phyloP scores from a whole-genome alignment of 2,329 filamentous ascomycete species.

The Seiridium cupressi region DNA sequence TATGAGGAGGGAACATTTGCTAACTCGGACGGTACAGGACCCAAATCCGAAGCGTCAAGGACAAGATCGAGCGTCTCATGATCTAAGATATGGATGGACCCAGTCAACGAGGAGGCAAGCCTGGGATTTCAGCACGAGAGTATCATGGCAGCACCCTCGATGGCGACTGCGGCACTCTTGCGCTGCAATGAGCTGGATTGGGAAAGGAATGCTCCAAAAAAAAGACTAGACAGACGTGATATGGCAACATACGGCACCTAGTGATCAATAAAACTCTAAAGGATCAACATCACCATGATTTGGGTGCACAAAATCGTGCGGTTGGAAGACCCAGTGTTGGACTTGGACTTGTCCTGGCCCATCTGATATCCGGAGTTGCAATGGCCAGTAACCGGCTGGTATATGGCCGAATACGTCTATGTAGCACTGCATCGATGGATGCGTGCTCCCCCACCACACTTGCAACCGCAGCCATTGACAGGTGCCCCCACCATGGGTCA shows the following conservation, averaged over 20 bases:
- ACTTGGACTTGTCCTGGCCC: neutral
- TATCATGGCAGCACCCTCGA: neutral
- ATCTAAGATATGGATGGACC: constrained; percentile 57
- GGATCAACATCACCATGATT: constrained; percentile 1
- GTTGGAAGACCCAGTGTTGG: neutral
- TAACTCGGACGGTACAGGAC: constrained; percentile 36
- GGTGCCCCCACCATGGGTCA: neutral
- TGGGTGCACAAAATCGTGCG: neutral
- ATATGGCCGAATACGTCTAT: no score
- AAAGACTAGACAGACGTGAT: neutral
- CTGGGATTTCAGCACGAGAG: neutral
- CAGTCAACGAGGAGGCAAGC: neutral
- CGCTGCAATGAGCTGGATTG: neutral
- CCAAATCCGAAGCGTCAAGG: constrained; percentile 86
- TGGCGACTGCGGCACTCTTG: no score
- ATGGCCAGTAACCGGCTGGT: no score
- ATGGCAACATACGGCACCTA: neutral
- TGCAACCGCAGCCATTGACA: neutral
- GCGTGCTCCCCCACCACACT: neutral
- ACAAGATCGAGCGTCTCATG: constrained; percentile 93
- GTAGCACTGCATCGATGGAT: no score
- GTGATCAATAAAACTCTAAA: neutral
- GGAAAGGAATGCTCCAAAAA: neutral
- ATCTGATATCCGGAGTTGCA: no score
- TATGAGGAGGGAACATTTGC: neutral